Evolutionary conservation across 225 moss, liverwort and hornwort genomes (phyloP), one percentile per base, ranked within the genome.

Genomic region (Sphagnum tenellum): DNA sequence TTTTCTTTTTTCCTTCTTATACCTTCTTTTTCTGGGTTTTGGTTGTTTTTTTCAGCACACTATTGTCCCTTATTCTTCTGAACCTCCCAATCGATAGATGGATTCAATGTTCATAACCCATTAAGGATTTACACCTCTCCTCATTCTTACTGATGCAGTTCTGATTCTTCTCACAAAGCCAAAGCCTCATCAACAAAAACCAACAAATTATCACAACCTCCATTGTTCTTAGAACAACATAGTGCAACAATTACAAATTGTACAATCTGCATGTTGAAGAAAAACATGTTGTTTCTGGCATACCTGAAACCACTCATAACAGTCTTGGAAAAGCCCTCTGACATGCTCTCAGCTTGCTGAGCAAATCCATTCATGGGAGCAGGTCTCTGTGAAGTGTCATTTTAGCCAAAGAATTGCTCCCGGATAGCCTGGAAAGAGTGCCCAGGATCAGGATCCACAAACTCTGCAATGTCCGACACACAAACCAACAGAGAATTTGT

Each of bases 351-450:
- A 44, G 98, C 98, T 69, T 98, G 90, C 78, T 91, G 87, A 57
- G 81, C 98, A 66, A 98, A 98, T n/a, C 98, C 98, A 59, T 93
- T 90, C 93, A 98, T 98, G 7, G 98, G 98, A 5, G 93, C 75
- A 56, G 98, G 98, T 64, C 79, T 77, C 2, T 84, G 84, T 3
- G 82, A 56, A 3, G 98, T 98, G 51, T 73, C 67, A 71, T 86
- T 93, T 6, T 73, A 54, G 7, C 89, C 90, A 59, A 66, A 86
- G 58, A 86, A 76, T 72, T 86, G 86, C 83, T 86, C 86, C 58
- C 70, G 69, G 57, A 86, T 86, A 4, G 86, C 86, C 70, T 86
- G 83, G 64, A 80, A 86, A 11, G 86, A 86, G 60, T 86, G 86
- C 48, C 86, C 86, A 64, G 86, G 86, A 64, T 86, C 86, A 2